Percentiles rank a stretch among this genome's conserved stretches.
Evolutionary conservation across 2,329 filamentous ascomycete genomes (phyloP).

Genomic region (Zalaria sp.): DNA sequence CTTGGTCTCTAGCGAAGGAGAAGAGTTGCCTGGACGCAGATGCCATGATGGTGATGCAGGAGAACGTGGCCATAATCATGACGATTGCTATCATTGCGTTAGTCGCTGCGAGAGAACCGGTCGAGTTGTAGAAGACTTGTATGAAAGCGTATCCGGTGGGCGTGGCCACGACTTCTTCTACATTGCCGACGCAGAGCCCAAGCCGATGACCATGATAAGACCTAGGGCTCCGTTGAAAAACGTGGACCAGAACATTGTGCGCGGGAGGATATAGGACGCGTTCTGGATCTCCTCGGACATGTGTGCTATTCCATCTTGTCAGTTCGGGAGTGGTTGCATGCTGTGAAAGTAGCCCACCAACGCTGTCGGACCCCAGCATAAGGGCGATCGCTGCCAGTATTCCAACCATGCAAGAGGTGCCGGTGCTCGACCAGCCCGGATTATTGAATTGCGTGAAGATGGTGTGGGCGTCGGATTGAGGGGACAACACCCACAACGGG

Average conservation of each 20-base stretch:
- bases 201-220: slow-evolving; percentile 23
- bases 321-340: slow-evolving; percentile 27
- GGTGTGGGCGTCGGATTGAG: slow-evolving; percentile 13
- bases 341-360: too few species aligned
- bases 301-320: slow-evolving; percentile 8
- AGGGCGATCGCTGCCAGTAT: slow-evolving; percentile 23
- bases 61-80: slow-evolving; percentile 19
- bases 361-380: slow-evolving; percentile 17
- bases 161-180: slow-evolving; percentile 10
- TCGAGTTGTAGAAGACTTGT: slow-evolving; percentile 15
- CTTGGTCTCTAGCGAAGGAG: slow-evolving; percentile 28
- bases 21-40: slow-evolving; percentile 27
- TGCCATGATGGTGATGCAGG: slow-evolving; percentile 21
- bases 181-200: slow-evolving; percentile 18
- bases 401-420: slow-evolving; percentile 27
- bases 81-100: slow-evolving; percentile 16
- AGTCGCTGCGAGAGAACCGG: slow-evolving; percentile 15
- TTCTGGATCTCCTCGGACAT: slow-evolving; percentile 22
- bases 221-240: slow-evolving; percentile 20
- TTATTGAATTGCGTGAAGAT: slow-evolving; percentile 24
- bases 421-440: slow-evolving; percentile 25
- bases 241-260: slow-evolving; percentile 28
- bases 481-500: slow-evolving; percentile 17
- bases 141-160: slow-evolving; percentile 16
- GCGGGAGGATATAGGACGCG: slow-evolving; percentile 26